phyloP scores from a whole-genome alignment of 2,329 filamentous ascomycete species.

The Macrophomina phaseolina region DNA sequence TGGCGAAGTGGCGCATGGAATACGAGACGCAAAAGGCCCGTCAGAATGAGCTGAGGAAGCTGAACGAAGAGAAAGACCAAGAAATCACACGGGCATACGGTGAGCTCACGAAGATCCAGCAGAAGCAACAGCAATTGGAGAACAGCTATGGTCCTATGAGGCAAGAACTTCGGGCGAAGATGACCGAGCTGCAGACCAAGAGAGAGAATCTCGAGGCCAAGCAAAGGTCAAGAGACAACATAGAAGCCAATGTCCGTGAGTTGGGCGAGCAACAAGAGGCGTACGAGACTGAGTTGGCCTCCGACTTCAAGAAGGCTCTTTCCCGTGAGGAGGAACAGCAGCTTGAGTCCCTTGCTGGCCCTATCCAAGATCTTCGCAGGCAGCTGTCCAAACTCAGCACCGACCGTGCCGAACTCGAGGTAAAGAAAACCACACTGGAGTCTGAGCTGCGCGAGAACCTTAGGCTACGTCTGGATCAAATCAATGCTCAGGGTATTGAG shows the following conservation, averaged over 20 bases:
- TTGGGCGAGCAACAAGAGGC: slow-evolving; percentile 76
- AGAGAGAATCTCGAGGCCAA: slow-evolving; percentile 77
- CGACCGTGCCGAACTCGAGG: slow-evolving; percentile 77
- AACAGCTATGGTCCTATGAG: slow-evolving; percentile 81
- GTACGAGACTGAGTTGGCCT: slow-evolving; percentile 79
- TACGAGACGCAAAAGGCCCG: slow-evolving; percentile 71
- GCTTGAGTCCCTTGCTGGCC: slow-evolving; percentile 72
- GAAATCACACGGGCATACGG: slow-evolving; percentile 87
- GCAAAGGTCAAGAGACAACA: slow-evolving; percentile 65
- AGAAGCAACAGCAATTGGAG: slow-evolving; percentile 77
- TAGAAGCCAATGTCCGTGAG: slow-evolving; percentile 64
- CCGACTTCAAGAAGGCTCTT: slow-evolving; percentile 91
- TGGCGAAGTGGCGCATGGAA: slow-evolving; percentile 76
- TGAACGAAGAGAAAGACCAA: slow-evolving; percentile 82
- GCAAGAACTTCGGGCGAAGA: slow-evolving; percentile 76
- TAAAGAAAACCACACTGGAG: slow-evolving; percentile 81
- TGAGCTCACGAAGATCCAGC: slow-evolving; percentile 81
- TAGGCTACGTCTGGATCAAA: slow-evolving; percentile 82
- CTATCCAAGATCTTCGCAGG: slow-evolving; percentile 75
- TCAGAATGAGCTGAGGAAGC: slow-evolving; percentile 67
- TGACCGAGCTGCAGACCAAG: slow-evolving; percentile 74
- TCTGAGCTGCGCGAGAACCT: slow-evolving; percentile 89
- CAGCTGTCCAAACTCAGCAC: slow-evolving; percentile 78
- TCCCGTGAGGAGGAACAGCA: slow-evolving; percentile 81
- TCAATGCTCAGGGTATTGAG: slow-evolving; percentile 78